Evolutionary conservation across 208 protist genomes (phyloP).

Genomic region (Wallacemonas rigidus): DNA sequence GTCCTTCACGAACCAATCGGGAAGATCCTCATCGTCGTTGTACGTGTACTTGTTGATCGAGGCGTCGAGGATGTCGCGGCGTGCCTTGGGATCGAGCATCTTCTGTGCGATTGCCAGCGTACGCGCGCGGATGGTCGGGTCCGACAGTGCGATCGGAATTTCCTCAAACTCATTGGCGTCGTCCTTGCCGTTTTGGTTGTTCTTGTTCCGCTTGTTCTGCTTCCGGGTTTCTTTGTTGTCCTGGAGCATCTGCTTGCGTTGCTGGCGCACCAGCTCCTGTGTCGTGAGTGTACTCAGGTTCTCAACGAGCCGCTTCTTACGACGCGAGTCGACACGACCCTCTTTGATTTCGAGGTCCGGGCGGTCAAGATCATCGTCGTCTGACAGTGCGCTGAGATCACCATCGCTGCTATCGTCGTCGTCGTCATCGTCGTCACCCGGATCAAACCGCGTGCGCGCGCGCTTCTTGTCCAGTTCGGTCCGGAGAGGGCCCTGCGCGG

Average conservation of each 20-base stretch:
- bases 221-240: constrained; percentile 79
- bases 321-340: constrained; percentile 74
- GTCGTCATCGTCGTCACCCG: constrained; percentile 37
- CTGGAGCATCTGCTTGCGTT: constrained; percentile 76
- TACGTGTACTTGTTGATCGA: constrained; percentile 88
- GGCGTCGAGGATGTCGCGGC: constrained; percentile 87
- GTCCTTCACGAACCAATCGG: constrained; percentile 93
- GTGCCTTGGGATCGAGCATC: constrained; percentile 82
- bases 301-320: constrained; percentile 71
- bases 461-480: constrained; percentile 21
- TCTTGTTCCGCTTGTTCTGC: constrained; percentile 67
- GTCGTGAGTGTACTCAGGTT: constrained; percentile 75
- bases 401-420: constrained; percentile 34
- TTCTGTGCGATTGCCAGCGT: constrained; percentile 87
- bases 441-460: constrained; percentile 58
- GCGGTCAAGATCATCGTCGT: constrained; percentile 47
- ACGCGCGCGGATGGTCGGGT: constrained; percentile 81
- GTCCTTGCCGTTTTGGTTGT: constrained; percentile 47
- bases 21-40: constrained; percentile 91
- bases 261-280: constrained; percentile 83
- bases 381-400: constrained; percentile 30
- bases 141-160: constrained; percentile 85
- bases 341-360: constrained; percentile 56
- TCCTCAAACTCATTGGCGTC: constrained; percentile 84
- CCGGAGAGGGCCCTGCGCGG: constrained; percentile 34